These are phyloP conservation scores for Rhodotorula kratochvilovae DNA, from an alignment of 768 basidiomycete species.

Conservation along the genomic window DNA sequence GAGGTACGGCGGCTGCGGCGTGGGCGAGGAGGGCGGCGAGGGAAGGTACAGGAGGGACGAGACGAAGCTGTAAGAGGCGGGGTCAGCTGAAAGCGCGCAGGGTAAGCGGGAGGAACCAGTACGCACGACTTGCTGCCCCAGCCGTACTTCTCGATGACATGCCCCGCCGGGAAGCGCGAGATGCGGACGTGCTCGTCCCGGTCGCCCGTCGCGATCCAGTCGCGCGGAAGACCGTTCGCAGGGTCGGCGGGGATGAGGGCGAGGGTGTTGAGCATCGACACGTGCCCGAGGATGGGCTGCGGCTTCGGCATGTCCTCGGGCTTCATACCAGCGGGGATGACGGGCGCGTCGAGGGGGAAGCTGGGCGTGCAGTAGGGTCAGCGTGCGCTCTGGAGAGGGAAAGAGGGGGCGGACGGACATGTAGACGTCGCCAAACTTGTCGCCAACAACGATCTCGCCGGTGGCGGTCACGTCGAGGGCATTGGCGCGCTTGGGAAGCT, in stretches of 20 bases:
- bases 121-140: slow-evolving; percentile 75
- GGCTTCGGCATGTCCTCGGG: not conserved
- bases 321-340: not conserved
- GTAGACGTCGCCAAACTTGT: slow-evolving; percentile 94
- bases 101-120: too few species aligned
- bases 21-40: not conserved
- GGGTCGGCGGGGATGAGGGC: slow-evolving; percentile 59
- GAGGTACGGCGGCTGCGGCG: slow-evolving; percentile 46
- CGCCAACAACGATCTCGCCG: slow-evolving; percentile 69
- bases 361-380: not conserved
- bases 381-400: slow-evolving; percentile 40
- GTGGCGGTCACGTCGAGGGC: slow-evolving; percentile 61
- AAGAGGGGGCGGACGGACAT: slow-evolving; percentile 53
- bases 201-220: slow-evolving; percentile 80
- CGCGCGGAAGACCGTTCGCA: slow-evolving; percentile 25
- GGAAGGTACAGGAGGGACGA: slow-evolving; percentile 38
- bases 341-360: slow-evolving; percentile 16
- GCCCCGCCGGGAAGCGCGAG: slow-evolving; percentile 81
- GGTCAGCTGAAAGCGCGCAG: too few species aligned
- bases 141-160: slow-evolving; percentile 78
- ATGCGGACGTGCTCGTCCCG: slow-evolving; percentile 92
- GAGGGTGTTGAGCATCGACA: slow-evolving; percentile 73
- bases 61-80: slow-evolving; percentile 22
- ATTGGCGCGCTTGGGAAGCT: slow-evolving; percentile 78
- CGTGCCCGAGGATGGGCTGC: slow-evolving; percentile 68